Evolutionary conservation across 225 moss, liverwort and hornwort species (phyloP).

Genomic region (Bryum argenteum): DNA sequence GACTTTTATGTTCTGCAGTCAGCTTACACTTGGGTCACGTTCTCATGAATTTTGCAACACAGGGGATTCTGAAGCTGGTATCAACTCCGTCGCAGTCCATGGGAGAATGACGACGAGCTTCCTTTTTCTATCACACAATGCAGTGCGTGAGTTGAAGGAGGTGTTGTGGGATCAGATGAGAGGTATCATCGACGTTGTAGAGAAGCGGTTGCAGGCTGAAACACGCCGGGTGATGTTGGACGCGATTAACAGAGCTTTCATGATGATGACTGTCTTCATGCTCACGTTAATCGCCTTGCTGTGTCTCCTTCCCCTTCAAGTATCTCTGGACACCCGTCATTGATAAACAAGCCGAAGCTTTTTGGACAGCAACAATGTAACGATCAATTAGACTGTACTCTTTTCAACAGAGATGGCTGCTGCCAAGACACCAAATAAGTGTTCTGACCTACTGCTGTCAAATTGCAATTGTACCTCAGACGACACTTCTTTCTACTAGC

Average conservation of each 20-base stretch:
- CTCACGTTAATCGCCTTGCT: conserved; percentile 62
- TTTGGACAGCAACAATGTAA: neutral
- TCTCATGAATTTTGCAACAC: conserved; percentile 24
- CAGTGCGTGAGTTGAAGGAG: conserved; percentile 52
- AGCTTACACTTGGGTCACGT: too few species aligned
- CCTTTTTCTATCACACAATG: conserved; percentile 38
- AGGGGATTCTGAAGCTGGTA: conserved; percentile 46
- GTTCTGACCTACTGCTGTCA: neutral
- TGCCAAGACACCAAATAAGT: neutral
- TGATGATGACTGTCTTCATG: conserved; percentile 61
- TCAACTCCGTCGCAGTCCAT: neutral
- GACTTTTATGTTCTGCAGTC: neutral
- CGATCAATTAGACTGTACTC: neutral
- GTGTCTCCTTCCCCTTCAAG: conserved; percentile 56
- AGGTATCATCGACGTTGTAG: conserved; percentile 47
- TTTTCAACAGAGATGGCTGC: neutral
- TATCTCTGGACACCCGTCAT: conserved; percentile 23
- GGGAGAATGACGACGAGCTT: conserved; percentile 40
- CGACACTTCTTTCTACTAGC: neutral
- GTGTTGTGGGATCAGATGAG: conserved; percentile 48
- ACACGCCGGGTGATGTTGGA: conserved; percentile 42
- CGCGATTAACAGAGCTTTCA: conserved; percentile 53
- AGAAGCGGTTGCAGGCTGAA: conserved; percentile 57
- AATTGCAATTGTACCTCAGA: neutral
- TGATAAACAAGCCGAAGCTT: neutral